A percentile compares a stretch with the other conserved stretches of the same genome.
Evolutionary conservation across 192 early-diverging fungal species (phyloP).

Genomic region (Jimgerdemannia flammicorona): DNA sequence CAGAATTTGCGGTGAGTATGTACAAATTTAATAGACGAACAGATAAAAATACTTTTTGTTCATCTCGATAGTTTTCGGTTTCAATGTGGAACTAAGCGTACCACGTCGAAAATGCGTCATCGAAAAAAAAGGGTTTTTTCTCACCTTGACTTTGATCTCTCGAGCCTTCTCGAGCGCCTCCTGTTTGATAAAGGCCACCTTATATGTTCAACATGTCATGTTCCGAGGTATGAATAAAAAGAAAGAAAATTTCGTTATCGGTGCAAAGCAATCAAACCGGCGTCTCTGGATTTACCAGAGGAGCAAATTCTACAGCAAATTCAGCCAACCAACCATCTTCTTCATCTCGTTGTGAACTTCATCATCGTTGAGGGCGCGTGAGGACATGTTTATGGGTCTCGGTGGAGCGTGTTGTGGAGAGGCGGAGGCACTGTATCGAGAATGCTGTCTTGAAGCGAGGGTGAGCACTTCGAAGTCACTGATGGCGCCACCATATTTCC

Average conservation of each 20-base stretch:
- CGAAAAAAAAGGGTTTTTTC: neutral
- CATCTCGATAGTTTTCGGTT: too few relatives aligned
- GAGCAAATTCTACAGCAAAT: neutral
- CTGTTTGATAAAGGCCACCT: slow-evolving; percentile 98
- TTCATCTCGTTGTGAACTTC: slow-evolving; percentile 97
- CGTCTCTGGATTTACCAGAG: neutral
- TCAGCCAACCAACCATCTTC: slow-evolving; percentile 81
- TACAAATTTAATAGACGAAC: too few relatives aligned
- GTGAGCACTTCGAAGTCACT: neutral
- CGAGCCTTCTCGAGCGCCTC: slow-evolving; percentile 98
- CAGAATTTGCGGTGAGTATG: neutral
- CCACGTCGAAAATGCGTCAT: neutral
- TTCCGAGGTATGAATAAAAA: neutral
- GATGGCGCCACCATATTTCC: neutral
- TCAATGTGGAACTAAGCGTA: neutral
- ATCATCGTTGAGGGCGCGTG: slow-evolving; percentile 85
- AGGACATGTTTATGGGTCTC: slow-evolving; percentile 28
- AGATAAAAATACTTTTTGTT: too few relatives aligned
- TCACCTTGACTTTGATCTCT: slow-evolving; percentile 96
- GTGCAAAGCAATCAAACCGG: neutral
- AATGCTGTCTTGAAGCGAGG: neutral
- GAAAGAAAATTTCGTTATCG: neutral
- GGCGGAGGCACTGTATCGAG: neutral
- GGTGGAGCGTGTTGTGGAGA: neutral
- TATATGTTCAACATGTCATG: neutral